Percentiles rank a stretch among this genome's conserved stretches.
Evolutionary conservation across 2,329 filamentous ascomycete genomes (phyloP).

Genomic region (Colletotrichum melonis): DNA sequence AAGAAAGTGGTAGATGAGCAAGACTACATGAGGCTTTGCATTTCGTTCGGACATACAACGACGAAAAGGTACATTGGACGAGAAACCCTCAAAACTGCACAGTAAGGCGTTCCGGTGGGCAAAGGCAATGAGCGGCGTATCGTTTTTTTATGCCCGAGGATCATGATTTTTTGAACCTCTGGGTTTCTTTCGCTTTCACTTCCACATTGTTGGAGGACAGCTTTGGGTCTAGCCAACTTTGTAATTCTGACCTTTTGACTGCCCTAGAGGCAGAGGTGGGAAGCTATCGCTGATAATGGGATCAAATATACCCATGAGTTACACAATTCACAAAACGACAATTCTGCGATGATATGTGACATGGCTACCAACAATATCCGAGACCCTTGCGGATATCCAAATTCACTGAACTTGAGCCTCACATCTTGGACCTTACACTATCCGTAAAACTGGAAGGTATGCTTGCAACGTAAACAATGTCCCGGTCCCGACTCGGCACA

Average conservation of each 20-base stretch:
- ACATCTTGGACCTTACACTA: not conserved
- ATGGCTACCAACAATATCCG: not conserved
- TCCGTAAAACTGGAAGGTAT: not conserved
- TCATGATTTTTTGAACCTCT: not conserved
- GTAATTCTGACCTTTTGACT: not conserved
- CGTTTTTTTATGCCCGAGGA: not conserved
- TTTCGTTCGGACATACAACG: conserved; percentile 15
- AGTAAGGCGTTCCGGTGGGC: conserved; percentile 30
- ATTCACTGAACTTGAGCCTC: not conserved
- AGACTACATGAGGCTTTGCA: conserved; percentile 8
- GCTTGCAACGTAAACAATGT: not conserved
- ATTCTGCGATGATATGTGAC: not conserved
- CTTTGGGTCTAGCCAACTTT: conserved; percentile 3
- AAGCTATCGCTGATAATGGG: not conserved
- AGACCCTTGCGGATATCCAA: too few species aligned
- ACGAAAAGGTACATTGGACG: conserved; percentile 24
- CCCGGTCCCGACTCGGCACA: not conserved
- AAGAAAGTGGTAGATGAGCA: not conserved
- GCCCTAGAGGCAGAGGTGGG: not conserved
- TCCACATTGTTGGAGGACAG: not conserved
- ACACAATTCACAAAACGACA: too few species aligned
- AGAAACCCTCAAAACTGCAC: conserved; percentile 14
- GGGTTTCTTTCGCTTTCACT: conserved; percentile 3
- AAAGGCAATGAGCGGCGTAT: conserved; percentile 26
- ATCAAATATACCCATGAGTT: conserved; percentile 1